phyloP scores from a whole-genome alignment of 768 basidiomycete species.

The Phaeotremella skinneri region DNA sequence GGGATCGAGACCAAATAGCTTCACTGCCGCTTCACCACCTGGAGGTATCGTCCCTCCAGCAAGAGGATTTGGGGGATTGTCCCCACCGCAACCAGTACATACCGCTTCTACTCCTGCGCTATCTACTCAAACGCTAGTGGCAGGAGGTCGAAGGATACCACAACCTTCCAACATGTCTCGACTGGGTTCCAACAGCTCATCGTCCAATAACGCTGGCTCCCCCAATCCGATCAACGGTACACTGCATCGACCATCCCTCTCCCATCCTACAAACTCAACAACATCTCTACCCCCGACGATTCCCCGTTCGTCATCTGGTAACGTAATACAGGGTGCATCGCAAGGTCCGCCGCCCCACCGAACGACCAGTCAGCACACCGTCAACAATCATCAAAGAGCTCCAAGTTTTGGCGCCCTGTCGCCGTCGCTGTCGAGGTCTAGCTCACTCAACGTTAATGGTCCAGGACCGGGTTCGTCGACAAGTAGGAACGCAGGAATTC shows the following conservation, averaged over 20 bases:
- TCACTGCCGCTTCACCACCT: constrained; percentile 1
- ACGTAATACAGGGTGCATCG: constrained; percentile 3
- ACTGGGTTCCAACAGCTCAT: constrained; percentile 18
- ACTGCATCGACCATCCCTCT: constrained; percentile 3
- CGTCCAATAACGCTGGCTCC: constrained; percentile 8
- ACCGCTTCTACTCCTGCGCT: constrained; percentile 25
- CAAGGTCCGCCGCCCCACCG: constrained; percentile 30
- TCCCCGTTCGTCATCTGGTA: constrained; percentile 11
- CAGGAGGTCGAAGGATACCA: constrained; percentile 16
- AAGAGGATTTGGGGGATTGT: constrained; percentile 6
- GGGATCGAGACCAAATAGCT: constrained; percentile 18
- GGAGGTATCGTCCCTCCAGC: constrained; percentile 1
- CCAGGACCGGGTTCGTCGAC: constrained; percentile 8
- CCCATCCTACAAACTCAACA: constrained; percentile 3
- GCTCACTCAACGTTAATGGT: constrained; percentile 17
- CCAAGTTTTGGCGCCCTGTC: constrained; percentile 13
- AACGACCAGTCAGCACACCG: constrained; percentile 2
- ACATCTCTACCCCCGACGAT: constrained; percentile 10
- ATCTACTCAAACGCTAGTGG: not conserved
- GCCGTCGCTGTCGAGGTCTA: constrained; percentile 27
- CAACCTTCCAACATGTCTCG: constrained; percentile 40
- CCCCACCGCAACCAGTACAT: constrained; percentile 22
- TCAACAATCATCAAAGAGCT: constrained; percentile 1
- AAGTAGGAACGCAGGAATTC: constrained; percentile 39
- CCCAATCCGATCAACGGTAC: not conserved